These are phyloP conservation scores for Aspergillus eucalypticola DNA, from an alignment of 2,329 filamentous ascomycete species.

Conservation along the genomic window DNA sequence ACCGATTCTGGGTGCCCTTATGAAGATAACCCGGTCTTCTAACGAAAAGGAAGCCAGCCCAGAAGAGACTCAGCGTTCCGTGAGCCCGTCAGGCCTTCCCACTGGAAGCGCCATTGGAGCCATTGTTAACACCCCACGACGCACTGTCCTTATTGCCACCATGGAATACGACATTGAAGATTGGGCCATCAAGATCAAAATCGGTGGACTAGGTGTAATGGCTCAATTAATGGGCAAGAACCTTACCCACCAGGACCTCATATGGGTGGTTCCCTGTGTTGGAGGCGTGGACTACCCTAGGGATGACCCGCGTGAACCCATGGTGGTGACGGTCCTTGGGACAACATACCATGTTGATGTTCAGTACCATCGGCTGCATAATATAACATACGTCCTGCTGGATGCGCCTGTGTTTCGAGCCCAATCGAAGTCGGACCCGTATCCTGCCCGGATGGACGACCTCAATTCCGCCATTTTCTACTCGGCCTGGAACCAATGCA, in stretches of 20 bases:
- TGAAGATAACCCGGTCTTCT: not conserved
- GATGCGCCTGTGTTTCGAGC: slow-evolving; percentile 66
- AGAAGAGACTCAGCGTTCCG: not conserved
- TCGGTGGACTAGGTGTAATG: slow-evolving; percentile 69
- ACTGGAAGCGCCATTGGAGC: slow-evolving; percentile 30
- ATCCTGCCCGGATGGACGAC: slow-evolving; percentile 68
- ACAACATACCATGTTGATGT: slow-evolving; percentile 62
- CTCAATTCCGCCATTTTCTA: slow-evolving; percentile 67
- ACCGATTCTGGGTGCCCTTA: not conserved
- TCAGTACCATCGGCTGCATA: slow-evolving; percentile 62
- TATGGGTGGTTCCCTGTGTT: slow-evolving; percentile 64
- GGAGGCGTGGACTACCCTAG: slow-evolving; percentile 64
- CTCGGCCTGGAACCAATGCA: slow-evolving; percentile 69
- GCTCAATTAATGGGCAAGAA: slow-evolving; percentile 67
- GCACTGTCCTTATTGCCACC: slow-evolving; percentile 65
- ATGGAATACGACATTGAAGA: slow-evolving; percentile 73
- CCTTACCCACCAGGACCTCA: slow-evolving; percentile 62
- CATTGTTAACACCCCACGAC: slow-evolving; percentile 30
- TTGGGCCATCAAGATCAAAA: slow-evolving; percentile 70
- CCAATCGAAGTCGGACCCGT: slow-evolving; percentile 62
- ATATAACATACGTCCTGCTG: slow-evolving; percentile 67
- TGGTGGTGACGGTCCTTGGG: slow-evolving; percentile 62
- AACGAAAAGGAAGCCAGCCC: not conserved
- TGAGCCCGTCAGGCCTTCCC: slow-evolving; percentile 30
- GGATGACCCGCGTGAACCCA: slow-evolving; percentile 59